Evolutionary conservation across 495 filamentous ascomycete genomes (phyloP), one percentile per base, ranked within the genome.

Genomic region (Beverwykella pulmonaria): DNA sequence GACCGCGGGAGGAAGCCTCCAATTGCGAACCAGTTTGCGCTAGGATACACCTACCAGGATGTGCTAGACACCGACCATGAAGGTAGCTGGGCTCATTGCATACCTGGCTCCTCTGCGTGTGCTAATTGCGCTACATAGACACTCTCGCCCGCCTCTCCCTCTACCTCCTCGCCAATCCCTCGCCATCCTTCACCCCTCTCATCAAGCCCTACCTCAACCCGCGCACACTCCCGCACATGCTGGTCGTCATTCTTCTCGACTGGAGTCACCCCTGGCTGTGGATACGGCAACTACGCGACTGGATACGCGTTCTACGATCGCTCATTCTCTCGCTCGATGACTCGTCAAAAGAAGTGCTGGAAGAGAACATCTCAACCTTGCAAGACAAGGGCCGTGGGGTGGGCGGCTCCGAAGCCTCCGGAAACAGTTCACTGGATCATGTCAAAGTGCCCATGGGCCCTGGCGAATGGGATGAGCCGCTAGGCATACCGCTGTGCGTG

Each of bases 21-120:
- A 36, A 84, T 97, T 71, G 93, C 93, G 47, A 98, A 98, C 73
- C 88, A 89, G 63, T 96, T 95, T 75, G 93, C 93, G 12, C 78
- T 98, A 58, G 93, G 93, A 52, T 97, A 97, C 76, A 96, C 93
- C 53, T 98, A 96, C 75, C 89, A 92, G 73, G 92, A 98, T 79
- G 92, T 98, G 44, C 80, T 96, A 30, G 93, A 97, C 79, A 89
- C 92, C 59, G 93, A 98, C 74, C 92, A 95, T 71, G 93, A 98
- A 85, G 91, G 90, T 92, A 74, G 66, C 72, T 52, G 1, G 20
- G 5, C 34, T 34, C 46, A 49, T 65, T 61, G 59, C 66, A 12
- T 48, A 55, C 14, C 1, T 23, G 23, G 17, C 10, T 25, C 8
- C 22, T n/a, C 2, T 26, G n/a, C 12, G 17, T 17, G 62, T 39